Base-by-base conservation (phyloP, 164 flowering plant genomes). In the Chimonanthus praecox region DNA sequence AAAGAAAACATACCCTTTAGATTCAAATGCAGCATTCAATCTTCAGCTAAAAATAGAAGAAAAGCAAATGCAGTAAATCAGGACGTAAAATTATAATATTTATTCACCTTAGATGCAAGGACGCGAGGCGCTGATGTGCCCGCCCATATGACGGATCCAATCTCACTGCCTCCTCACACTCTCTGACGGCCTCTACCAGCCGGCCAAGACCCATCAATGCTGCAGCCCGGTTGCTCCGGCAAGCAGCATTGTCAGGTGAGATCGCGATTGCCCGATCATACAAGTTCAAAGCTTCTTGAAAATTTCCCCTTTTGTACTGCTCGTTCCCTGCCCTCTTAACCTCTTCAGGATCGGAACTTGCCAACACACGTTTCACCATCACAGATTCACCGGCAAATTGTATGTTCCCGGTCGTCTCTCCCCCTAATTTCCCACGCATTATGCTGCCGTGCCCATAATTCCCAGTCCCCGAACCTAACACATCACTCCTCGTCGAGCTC, bases 381-480 rank as follows among this genome's bases (percentile, higher is more conserved):
- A 68, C 47, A n/a, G 84, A 54, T 20, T 75, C 86, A 33, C 77
- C 78, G 5, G 78, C 78, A 4, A 60, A 70, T 63, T 66, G 78
- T 21, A 72, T 71, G 46, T 75, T 79, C 18, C 79, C 81, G 15
- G 73, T 69, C 67, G 21, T 75, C 4, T 58, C 71, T 1, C 58
- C 73, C 11, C 67, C 67, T 21, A 68, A 73, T 5, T 75, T 77
- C 13, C 88, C 89, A 46, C 97, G 87, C 87, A 94, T 84, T 75
- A 94, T 85, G 80, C 89, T 94, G 4, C 98, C 98, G 58, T 89
- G 97, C 18, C 98, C 97, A 73, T 92, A 92, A 78, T 91, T 84
- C 2, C 84, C 95, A 1, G 84, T 80, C 45, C 97, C 95, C 0
- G 86, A 79, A 15, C 97, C 89, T 65, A 94, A 73, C 10, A 88